Evolutionary conservation across 1,284 basidiomycete genomes (phyloP).

Genomic region (Papiliotrema laurentii): DNA sequence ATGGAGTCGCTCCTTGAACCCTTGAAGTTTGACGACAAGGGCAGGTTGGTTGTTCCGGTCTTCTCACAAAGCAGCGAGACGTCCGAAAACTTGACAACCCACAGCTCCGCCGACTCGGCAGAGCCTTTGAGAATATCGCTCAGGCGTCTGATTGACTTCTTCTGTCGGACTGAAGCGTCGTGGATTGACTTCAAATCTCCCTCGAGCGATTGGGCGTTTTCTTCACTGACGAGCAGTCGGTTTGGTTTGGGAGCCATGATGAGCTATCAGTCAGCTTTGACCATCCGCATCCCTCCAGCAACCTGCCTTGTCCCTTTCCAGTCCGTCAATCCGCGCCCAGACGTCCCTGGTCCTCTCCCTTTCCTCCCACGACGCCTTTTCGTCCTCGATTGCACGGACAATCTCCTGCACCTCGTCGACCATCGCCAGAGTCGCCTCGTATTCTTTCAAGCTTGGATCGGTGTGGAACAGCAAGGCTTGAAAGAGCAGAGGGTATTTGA

Average conservation of each 20-base stretch:
- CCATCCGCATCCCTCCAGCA: too few species aligned
- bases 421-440: slow-evolving; percentile 92
- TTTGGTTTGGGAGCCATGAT: slow-evolving; percentile 84
- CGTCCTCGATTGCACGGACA: slow-evolving; percentile 92
- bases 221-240: slow-evolving; percentile 79
- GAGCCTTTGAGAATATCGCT: slow-evolving; percentile 58
- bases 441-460: slow-evolving; percentile 94
- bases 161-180: slow-evolving; percentile 51
- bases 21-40: slow-evolving; percentile 60
- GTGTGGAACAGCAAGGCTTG: slow-evolving; percentile 94
- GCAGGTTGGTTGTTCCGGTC: slow-evolving; percentile 80
- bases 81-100: slow-evolving; percentile 93
- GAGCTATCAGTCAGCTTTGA: slow-evolving; percentile 7
- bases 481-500: slow-evolving; percentile 95
- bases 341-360: slow-evolving; percentile 89
- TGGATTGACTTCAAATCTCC: slow-evolving; percentile 49
- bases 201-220: slow-evolving; percentile 51
- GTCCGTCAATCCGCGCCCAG: slow-evolving; percentile 89
- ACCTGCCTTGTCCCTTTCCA: slow-evolving; percentile 74
- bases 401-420: slow-evolving; percentile 94
- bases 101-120: slow-evolving; percentile 72
- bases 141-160: slow-evolving; percentile 72
- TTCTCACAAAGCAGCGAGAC: slow-evolving; percentile 88
- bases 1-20: slow-evolving; percentile 35
- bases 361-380: slow-evolving; percentile 94